Percentiles rank a stretch among this genome's conserved stretches.
phyloP scores from a whole-genome alignment of 169 alveolate species.

The Sarcocystis neurona region DNA sequence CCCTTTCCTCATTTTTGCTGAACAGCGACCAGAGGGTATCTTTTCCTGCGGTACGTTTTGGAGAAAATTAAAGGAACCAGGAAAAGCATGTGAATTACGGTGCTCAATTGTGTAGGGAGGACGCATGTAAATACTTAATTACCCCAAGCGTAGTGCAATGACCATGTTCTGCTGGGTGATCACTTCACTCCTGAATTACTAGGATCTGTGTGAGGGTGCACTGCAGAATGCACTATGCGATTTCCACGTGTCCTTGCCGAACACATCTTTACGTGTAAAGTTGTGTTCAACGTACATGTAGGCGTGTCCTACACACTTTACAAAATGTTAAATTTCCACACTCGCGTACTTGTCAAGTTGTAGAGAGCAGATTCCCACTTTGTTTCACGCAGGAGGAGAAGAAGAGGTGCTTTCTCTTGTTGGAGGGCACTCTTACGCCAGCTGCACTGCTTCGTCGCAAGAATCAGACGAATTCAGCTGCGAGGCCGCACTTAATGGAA shows the following conservation, averaged over 20 bases:
- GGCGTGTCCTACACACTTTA: no score
- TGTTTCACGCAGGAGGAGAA: conserved; percentile 48
- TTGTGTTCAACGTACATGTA: conserved; percentile 4
- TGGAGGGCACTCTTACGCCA: conserved; percentile 31
- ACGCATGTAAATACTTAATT: no score
- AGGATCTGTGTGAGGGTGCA: no score
- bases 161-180: no score
- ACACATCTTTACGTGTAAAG: no score
- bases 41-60: conserved; percentile 33
- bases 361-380: neutral
- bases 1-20: conserved; percentile 40
- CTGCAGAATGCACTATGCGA: neutral
- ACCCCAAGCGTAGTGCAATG: no score
- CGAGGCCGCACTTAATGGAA: conserved; percentile 56
- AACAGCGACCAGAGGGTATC: neutral
- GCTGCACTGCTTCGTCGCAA: conserved; percentile 45
- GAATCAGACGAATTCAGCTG: conserved; percentile 44
- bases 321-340: no score
- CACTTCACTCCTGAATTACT: no score
- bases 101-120: no score
- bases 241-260: neutral
- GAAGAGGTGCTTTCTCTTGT: conserved; percentile 55
- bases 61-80: no score
- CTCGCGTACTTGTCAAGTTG: no score
- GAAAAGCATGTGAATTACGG: no score